A percentile compares a stretch with the other conserved stretches of the same genome.
Conservation (phyloP, 2,329 filamentous ascomycete genomes). For the Pseudocercospora cruenta region DNA sequence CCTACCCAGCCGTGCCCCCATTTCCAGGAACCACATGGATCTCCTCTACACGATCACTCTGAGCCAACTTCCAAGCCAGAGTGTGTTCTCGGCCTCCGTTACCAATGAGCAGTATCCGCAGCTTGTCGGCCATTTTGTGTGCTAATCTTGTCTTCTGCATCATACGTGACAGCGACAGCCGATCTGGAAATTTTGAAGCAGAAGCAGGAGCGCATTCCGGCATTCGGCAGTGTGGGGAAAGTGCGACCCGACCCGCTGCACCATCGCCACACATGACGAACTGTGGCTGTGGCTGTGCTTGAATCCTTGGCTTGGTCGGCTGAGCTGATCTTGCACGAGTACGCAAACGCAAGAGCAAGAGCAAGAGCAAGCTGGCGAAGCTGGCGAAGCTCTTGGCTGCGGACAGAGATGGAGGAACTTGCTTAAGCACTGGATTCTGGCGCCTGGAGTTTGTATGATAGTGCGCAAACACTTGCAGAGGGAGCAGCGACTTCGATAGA, state of each 20-base stretch:
- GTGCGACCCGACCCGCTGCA: not conserved
- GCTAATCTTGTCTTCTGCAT: slow-evolving; percentile 16
- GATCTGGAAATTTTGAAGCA: not conserved
- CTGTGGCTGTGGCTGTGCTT: too few species aligned
- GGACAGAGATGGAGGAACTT: not conserved
- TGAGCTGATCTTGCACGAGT: not conserved
- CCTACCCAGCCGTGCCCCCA: slow-evolving; percentile 71
- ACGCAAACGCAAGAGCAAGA: not conserved
- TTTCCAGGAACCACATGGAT: slow-evolving; percentile 77
- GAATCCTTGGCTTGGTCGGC: not conserved
- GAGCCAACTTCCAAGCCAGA: slow-evolving; percentile 88
- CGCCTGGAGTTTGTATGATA: not conserved
- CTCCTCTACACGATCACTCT: slow-evolving; percentile 76
- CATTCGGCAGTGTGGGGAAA: not conserved
- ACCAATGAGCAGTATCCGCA: slow-evolving; percentile 82
- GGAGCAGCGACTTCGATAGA: not conserved
- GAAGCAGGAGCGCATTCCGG: not conserved
- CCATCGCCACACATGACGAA: not conserved
- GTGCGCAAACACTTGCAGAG: not conserved
- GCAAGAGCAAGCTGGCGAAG: too few species aligned
- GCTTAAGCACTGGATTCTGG: not conserved
- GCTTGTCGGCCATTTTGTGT: slow-evolving; percentile 32
- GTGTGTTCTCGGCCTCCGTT: slow-evolving; percentile 95
- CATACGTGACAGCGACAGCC: not conserved
- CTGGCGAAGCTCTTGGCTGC: not conserved